Conservation (phyloP, 2,329 filamentous ascomycete genomes). For the Zarea fungicola region DNA sequence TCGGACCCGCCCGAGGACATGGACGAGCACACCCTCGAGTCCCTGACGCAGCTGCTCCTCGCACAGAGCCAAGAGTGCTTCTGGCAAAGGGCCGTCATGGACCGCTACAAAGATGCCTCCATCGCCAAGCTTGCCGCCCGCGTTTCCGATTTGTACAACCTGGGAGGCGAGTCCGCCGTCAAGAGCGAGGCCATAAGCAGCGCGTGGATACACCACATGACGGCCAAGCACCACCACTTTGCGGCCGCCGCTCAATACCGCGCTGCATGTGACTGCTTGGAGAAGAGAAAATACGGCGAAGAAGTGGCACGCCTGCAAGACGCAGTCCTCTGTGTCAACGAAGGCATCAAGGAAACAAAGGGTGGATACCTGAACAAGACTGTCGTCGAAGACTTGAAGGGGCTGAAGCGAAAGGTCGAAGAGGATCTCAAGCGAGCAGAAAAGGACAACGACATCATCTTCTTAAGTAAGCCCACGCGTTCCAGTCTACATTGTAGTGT, state of each 20-base stretch:
- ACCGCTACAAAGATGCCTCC: slow-evolving; percentile 83
- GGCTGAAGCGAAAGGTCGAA: slow-evolving; percentile 72
- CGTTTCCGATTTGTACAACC: slow-evolving; percentile 84
- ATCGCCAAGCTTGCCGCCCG: slow-evolving; percentile 87
- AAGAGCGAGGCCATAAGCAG: slow-evolving; percentile 86
- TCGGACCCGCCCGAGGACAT: slow-evolving; percentile 88
- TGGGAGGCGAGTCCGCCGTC: slow-evolving; percentile 78
- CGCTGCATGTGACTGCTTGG: slow-evolving; percentile 82
- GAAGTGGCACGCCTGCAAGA: slow-evolving; percentile 85
- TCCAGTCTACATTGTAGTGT: not conserved
- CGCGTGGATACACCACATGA: slow-evolving; percentile 97
- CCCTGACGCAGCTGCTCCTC: slow-evolving; percentile 75
- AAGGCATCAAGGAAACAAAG: slow-evolving; percentile 77
- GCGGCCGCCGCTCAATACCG: slow-evolving; percentile 91
- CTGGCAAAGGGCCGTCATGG: slow-evolving; percentile 95
- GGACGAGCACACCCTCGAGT: slow-evolving; percentile 82
- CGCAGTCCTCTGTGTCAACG: slow-evolving; percentile 73
- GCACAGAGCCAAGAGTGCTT: slow-evolving; percentile 96
- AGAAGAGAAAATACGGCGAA: slow-evolving; percentile 92
- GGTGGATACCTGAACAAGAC: slow-evolving; percentile 70
- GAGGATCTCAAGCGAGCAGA: slow-evolving; percentile 90
- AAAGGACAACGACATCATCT: slow-evolving; percentile 95
- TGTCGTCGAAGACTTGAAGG: slow-evolving; percentile 76
- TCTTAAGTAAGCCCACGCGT: slow-evolving; percentile 56
- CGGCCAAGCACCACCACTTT: slow-evolving; percentile 95